A percentile compares a stretch with the other conserved stretches of the same genome.
Conservation (phyloP, 2,329 filamentous ascomycete species). For the Dothidotthia symphoricarpi region DNA sequence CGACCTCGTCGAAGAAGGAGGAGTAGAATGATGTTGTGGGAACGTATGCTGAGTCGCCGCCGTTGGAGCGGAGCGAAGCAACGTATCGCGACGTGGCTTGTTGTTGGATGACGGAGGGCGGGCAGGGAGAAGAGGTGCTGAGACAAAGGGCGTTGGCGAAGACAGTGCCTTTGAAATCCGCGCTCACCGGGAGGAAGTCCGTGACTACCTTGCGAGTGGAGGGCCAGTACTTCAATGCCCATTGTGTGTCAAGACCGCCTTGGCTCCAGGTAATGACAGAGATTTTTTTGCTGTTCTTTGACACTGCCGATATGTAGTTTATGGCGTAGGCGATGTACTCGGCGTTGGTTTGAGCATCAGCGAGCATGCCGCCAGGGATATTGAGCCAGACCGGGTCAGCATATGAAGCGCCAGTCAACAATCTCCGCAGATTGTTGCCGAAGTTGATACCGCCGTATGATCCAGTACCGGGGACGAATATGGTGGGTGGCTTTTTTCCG, state of each 20-base stretch:
- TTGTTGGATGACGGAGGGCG: conserved; percentile 51
- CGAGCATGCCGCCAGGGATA: conserved; percentile 49
- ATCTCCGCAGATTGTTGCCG: conserved; percentile 50
- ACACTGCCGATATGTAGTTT: conserved; percentile 52
- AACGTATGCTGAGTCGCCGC: conserved; percentile 55
- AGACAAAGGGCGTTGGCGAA: conserved; percentile 34
- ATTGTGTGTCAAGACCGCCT: conserved; percentile 56
- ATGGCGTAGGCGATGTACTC: conserved; percentile 60
- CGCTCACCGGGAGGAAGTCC: conserved; percentile 55
- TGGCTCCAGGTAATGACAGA: conserved; percentile 56
- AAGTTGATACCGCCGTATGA: conserved; percentile 49
- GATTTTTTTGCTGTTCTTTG: conserved; percentile 14
- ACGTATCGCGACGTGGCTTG: conserved; percentile 48
- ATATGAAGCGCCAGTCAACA: conserved; percentile 38
- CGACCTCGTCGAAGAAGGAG: conserved; percentile 51
- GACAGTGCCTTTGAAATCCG: conserved; percentile 54
- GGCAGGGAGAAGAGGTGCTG: conserved; percentile 14
- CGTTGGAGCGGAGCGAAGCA: conserved; percentile 42
- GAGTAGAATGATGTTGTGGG: conserved; percentile 57
- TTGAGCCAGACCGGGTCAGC: conserved; percentile 54
- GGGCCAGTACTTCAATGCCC: conserved; percentile 60
- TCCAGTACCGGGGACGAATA: conserved; percentile 57
- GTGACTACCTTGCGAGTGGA: conserved; percentile 47
- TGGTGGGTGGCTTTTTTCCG: conserved; percentile 49
- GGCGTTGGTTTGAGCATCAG: conserved; percentile 52